Base-by-base conservation (phyloP, 2,329 filamentous ascomycete genomes). In the Nemania sp. region DNA sequence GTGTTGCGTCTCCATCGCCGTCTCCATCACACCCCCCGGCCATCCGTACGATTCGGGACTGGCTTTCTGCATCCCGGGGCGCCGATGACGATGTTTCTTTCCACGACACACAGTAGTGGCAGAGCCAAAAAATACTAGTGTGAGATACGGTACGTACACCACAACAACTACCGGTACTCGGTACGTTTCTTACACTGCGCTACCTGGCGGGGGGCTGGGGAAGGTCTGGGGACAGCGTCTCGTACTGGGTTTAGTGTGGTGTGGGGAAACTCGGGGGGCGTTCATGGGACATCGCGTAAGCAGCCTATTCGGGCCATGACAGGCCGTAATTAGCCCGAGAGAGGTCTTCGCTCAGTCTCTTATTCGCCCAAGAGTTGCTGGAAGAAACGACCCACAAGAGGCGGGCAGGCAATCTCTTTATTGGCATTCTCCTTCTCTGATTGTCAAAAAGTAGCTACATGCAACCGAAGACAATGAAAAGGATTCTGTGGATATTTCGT, bases 201-300 rank as follows among this genome's bases (percentile, higher is more conserved):
- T n/a, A 48, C n/a, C n/a, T n/a, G 25, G 21, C 20, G n/a, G 35
- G 39, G 39, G 45, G 25, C 35, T 45, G 57, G 57, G 51, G 29
- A 45, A 25, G 3, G 12, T 50, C 46, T 50, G 40, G 50, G 43
- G 35, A 40, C 20, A 9, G 4, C 17, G 15, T n/a, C 21, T 42
- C 5, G 17, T 2, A 34, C 15, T 21, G 15, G 20, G 20, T 15
- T 25, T 63, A 63, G 53, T 57, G 12, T n/a, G 13, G 45, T 63
- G 60, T 60, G 60, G 60, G 43, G 57, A 53, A 57, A 32, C 45
- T 21, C 43, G 53, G 57, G 53, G 57, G 54, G 57, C 53, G 59
- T 34, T 13, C 34, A 32, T 25, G 25, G 25, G 7, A 4, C 3
- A 4, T 29, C 25, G 32, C 17, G 21, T 37, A 39, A 57, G 21